phyloP scores from a whole-genome alignment of 1,284 basidiomycete genomes.

The Ganoderma resinaceum region DNA sequence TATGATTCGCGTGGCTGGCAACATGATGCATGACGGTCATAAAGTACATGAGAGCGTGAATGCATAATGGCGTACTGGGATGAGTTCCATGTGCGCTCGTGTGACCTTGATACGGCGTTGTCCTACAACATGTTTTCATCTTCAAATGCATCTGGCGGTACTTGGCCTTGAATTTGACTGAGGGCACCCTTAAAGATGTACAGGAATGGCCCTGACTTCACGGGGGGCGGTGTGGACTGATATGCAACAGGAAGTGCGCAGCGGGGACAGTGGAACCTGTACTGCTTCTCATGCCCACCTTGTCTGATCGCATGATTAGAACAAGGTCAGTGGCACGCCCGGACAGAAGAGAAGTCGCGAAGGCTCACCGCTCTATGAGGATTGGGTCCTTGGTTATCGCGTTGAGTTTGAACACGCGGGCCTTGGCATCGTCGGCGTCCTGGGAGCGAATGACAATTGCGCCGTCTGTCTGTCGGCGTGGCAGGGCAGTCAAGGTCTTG shows the following conservation, averaged over 20 bases:
- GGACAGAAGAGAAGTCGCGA: constrained; percentile 9
- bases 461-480: constrained; percentile 75
- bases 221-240: constrained; percentile 73
- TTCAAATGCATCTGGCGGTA: constrained; percentile 79
- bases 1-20: too few relatives aligned
- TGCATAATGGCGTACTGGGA: neutral
- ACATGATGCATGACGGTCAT: neutral
- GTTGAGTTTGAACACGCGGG: constrained; percentile 81
- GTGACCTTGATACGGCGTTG: constrained; percentile 16
- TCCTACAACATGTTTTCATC: constrained; percentile 47
- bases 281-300: constrained; percentile 78
- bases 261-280: constrained; percentile 75
- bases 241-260: constrained; percentile 79
- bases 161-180: constrained; percentile 79
- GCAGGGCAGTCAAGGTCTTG: constrained; percentile 71
- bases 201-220: constrained; percentile 73
- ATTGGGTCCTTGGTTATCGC: constrained; percentile 68
- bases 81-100: neutral
- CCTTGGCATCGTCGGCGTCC: constrained; percentile 61
- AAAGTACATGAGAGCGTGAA: neutral
- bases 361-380: constrained; percentile 71
- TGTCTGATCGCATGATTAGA: constrained; percentile 45
- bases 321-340: constrained; percentile 1
- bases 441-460: constrained; percentile 76
- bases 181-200: constrained; percentile 79